Evolutionary conservation across 1,139 yeast species (phyloP), one percentile per base, ranked within the genome.

Genomic region (Blastobotrys apis): DNA sequence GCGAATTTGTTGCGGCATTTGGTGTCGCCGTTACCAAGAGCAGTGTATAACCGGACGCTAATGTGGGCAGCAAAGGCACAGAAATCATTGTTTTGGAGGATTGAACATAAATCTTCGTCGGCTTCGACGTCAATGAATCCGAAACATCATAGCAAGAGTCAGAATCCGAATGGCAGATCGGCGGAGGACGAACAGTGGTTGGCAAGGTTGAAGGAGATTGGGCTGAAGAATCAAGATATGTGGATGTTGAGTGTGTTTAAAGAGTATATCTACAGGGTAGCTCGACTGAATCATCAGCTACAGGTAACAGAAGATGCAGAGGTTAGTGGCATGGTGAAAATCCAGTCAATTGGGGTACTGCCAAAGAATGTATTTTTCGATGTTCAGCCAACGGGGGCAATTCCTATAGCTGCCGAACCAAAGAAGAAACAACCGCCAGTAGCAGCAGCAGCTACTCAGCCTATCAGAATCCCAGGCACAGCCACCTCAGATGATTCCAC

Each of bases 41-140:
- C 80, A 0, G 79, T 83, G 0, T 88, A 77, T 56, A 84, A 80
- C 43, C 63, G 80, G 44, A 75, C 85, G 0, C 68, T 81, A 33
- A 71, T 74, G 1, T 92, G 98, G 97, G 84, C 87, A 0, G 52
- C 74, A 13, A 75, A 78, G 48, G 78, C 84, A 0, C 73, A 72
- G 4, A 80, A 80, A 42, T 78, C 95, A 0, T 64, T 82, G 16
- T 90, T 90, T 59, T 90, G 97, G 97, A 76, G 79, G 49, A 72
- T 73, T 45, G 70, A 71, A 0, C 41, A 38, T 13, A 37, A 25
- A 10, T 22, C 41, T 15, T 44, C 39, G 39, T 46, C 31, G 25
- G 47, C 20, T 30, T 39, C 49, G 1, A 37, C 47, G 6, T 35
- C 45, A 4, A 23, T 6, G 10, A 6, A 23, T 23, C 9, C 26